A percentile compares a stretch with the other conserved stretches of the same genome.
Evolutionary conservation across 2,329 filamentous ascomycete species (phyloP).

Genomic region (Clarireedia monteithiana): DNA sequence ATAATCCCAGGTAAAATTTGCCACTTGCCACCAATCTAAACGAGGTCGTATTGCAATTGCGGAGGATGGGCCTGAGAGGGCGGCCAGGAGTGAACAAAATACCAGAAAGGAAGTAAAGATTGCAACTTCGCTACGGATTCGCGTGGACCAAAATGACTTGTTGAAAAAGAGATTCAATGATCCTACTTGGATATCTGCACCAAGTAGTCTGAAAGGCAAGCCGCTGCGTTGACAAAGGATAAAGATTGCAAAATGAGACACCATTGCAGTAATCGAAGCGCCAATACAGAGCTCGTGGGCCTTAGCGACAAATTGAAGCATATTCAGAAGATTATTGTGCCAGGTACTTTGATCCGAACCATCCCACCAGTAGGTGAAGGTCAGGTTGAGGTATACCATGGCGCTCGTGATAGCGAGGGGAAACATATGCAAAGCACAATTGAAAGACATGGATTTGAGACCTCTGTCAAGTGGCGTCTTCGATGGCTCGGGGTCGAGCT

Average conservation of each 20-base stretch:
- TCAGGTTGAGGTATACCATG: neutral
- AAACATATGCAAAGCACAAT: neutral
- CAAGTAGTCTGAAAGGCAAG: neutral
- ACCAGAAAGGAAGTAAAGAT: neutral
- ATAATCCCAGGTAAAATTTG: neutral
- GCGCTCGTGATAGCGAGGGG: neutral
- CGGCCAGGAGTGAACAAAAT: neutral
- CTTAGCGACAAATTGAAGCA: neutral
- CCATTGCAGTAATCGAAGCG: neutral
- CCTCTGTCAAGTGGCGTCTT: neutral
- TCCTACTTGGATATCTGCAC: neutral
- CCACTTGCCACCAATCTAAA: neutral
- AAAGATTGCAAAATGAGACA: neutral
- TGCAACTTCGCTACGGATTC: too few species aligned
- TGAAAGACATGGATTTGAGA: neutral
- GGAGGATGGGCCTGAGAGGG: neutral
- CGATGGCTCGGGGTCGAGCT: neutral
- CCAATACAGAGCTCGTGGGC: neutral
- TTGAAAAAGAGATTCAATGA: neutral
- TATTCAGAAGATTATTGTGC: neutral
- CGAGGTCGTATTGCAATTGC: neutral
- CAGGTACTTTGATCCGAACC: neutral
- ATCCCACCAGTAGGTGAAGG: neutral
- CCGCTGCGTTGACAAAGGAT: neutral
- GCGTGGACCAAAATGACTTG: neutral